Evolutionary conservation across 306 rosid genomes (phyloP), one percentile per base, ranked within the genome.

Genomic region (Vicia faba): DNA sequence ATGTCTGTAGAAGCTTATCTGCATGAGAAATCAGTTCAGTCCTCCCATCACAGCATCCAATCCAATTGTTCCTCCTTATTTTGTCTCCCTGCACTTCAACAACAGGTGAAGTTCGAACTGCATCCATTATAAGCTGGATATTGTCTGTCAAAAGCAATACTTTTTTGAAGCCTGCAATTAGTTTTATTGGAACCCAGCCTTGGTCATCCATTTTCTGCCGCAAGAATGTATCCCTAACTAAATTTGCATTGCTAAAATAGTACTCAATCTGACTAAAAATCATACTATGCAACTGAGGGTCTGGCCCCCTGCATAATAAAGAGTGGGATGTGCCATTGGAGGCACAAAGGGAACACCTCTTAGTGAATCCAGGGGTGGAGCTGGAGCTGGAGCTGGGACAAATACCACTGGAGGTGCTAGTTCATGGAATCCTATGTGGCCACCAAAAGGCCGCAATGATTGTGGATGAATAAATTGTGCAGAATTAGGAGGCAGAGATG

Each of bases 41-140:
- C 72, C 78, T 87, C 28, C 71, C 81, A 80, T 90, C 96, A 72
- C 36, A 31, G 36, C 36, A 31, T 31, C 36, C 36, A 31, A 31
- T 31, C 36, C 36, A 31, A 31, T 31, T 0, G 36, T 31, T 31
- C 36, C 36, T 31, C 36, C 36, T n/a, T n/a, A n/a, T n/a, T n/a
- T n/a, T n/a, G n/a, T n/a, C n/a, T n/a, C n/a, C 99, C 92, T 85
- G 89, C 61, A 88, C 78, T 85, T 90, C 92, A 45, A 90, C 77
- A 15, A 72, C 56, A 26, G 58, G 71, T 31, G 99, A 89, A 63
- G 76, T 75, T 53, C 78, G 81, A 73, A 93, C 35, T 56, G 95
- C 84, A 16, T 88, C 95, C 73, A 79, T 28, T 80, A 90, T 80
- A 61, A 83, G 66, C 78, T 73, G 95, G 64, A 90, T 73, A 68